A percentile compares a stretch with the other conserved stretches of the same genome.
Conservation (phyloP, 305 asterid species). For the Fraxinus albicans region DNA sequence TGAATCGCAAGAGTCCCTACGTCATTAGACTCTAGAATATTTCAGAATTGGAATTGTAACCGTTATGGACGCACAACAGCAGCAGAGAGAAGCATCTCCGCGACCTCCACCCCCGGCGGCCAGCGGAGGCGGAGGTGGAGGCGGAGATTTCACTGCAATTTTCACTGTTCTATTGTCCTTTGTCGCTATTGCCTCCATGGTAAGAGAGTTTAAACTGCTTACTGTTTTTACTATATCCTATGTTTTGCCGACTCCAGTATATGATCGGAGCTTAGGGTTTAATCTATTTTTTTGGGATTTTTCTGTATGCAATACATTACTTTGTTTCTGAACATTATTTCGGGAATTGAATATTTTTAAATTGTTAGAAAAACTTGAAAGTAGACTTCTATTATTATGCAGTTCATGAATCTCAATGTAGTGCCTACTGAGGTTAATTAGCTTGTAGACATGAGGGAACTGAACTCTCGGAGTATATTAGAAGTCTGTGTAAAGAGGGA, state of each 20-base stretch:
- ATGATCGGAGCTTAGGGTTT: not conserved
- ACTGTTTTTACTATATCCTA: not conserved
- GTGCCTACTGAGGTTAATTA: not conserved
- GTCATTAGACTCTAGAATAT: not conserved
- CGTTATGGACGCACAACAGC: slow-evolving; percentile 67
- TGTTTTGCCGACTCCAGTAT: not conserved
- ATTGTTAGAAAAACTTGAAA: not conserved
- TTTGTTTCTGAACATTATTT: not conserved
- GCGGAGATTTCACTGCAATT: slow-evolving; percentile 47
- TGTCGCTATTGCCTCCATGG: slow-evolving; percentile 53
- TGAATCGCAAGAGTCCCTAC: not conserved
- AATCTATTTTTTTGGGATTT: not conserved
- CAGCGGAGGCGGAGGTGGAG: not conserved
- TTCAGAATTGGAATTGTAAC: not conserved
- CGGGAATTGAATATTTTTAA: not conserved
- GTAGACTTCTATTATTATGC: not conserved
- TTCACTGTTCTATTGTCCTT: slow-evolving; percentile 41
- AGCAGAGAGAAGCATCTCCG: slow-evolving; percentile 40
- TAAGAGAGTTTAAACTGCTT: slow-evolving; percentile 16
- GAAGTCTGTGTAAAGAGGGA: not conserved
- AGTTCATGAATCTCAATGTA: not conserved
- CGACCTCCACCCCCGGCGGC: slow-evolving; percentile 34
- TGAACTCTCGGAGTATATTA: not conserved
- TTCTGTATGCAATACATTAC: not conserved
- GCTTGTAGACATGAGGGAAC: not conserved